Base-by-base conservation (phyloP, 2,329 filamentous ascomycete genomes). In the Alternaria angustiovoidea region DNA sequence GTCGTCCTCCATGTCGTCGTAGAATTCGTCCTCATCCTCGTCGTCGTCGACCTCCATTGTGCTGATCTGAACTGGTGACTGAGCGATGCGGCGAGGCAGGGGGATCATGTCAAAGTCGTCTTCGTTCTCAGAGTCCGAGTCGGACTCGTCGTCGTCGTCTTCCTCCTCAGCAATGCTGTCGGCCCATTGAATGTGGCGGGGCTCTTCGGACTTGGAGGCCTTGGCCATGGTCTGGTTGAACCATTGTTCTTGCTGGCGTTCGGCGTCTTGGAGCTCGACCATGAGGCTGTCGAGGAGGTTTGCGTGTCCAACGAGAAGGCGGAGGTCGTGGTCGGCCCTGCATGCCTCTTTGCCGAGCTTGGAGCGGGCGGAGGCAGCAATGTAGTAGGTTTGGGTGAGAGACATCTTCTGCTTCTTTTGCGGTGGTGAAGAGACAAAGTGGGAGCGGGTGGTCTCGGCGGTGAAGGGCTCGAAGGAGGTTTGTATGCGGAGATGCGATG, bases 221-320 rank as follows among this genome's bases (percentile, higher is more conserved):
- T 90, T 91, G 78, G 88, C 89, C 81, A 97, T 92, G 64, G 93
- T 95, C 80, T 93, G 91, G 87, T 97, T 96, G 89, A 97, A 98
- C 94, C 94, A 97, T 69, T 88, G 90, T 82, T 98, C 94, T 82
- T 98, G 95, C 81, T 97, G 93, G 72, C 89, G 88, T 85, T 98
- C 95, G 76, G 94, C 94, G 61, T 96, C 92, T 80, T 93, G 91
- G 61, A 99, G 91, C 70, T 95, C 87, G 64, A 89, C 80, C 95
- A 98, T 98, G 77, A 99, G 84, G 41, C 90, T 90, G 83, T 99
- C 95, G 79, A 99, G 92, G 48, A 98, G 90, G 86, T 98, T 99
- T 84, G 95, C 95, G 82, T 99, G 95, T 75, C 94, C 95, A 73
- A 99, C 95, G 62, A 99, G 91, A 46, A 96, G 88, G 77, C 94